phyloP scores from a whole-genome alignment of 495 filamentous ascomycete species.

The Xylaria telfairii region DNA sequence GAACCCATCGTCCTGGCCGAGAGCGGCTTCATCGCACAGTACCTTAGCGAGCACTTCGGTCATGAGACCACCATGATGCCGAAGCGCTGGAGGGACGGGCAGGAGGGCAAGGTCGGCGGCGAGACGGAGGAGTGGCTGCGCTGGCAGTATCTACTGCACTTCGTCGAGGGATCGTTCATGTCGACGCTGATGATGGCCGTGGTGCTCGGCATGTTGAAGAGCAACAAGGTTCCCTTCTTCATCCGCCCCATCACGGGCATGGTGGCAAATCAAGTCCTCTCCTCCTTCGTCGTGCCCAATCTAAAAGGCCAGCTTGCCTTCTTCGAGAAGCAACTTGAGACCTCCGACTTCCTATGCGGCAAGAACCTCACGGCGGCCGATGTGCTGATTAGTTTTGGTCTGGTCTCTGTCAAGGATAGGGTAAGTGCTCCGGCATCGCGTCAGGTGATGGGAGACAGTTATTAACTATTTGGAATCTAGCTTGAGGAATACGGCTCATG shows the following conservation, averaged over 20 bases:
- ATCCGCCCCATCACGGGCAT: conserved; percentile 74
- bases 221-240: conserved; percentile 79
- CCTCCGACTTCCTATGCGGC: conserved; percentile 74
- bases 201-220: conserved; percentile 54
- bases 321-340: conserved; percentile 72
- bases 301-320: conserved; percentile 70
- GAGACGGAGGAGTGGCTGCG: conserved; percentile 80
- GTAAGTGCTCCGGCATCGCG: conserved; percentile 1
- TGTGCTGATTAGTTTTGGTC: conserved; percentile 78
- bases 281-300: conserved; percentile 66
- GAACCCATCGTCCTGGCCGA: conserved; percentile 77
- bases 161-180: conserved; percentile 75
- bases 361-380: conserved; percentile 76
- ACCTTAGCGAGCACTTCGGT: conserved; percentile 75
- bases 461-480: conserved; percentile 1
- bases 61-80: conserved; percentile 62
- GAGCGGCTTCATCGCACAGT: conserved; percentile 79
- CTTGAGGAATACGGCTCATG: conserved; percentile 55
- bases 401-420: conserved; percentile 63
- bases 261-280: conserved; percentile 67
- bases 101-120: conserved; percentile 62
- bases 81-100: conserved; percentile 62
- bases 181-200: conserved; percentile 61
- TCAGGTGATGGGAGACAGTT: neutral
- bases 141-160: conserved; percentile 82